Evolutionary conservation across 2,329 filamentous ascomycete species (phyloP), one percentile per base, ranked within the genome.

Genomic region (Chaetomium sp.): DNA sequence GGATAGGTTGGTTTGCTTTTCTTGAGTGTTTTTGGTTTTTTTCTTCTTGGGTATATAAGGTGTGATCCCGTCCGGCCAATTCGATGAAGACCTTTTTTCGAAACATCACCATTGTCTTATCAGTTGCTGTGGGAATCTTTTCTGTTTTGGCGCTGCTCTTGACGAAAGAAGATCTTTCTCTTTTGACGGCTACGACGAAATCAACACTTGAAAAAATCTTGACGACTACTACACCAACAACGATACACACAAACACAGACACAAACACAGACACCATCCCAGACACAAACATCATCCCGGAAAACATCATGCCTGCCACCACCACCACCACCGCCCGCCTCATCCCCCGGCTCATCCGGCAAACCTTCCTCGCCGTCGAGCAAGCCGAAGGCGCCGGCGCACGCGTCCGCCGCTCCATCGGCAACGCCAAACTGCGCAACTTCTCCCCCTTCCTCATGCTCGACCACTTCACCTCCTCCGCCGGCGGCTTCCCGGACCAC

Each of bases 361-460:
- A 91, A 73, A 84, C 87, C 62, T 91, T 96, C 72, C 79, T 90
- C 45, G 92, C 92, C 58, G 73, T 87, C 57, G 90, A 96, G 72
- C 89, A 95, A 71, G 77, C 88, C 34, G 92, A 97, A 71, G 92
- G 92, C 44, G 89, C 86, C 0, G 92, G 94, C 55, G 92, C 92
- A 5, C 81, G 85, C 59, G 92, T 97, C 11, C 84, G 92, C 60
- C 85, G 92, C 56, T 91, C 88, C 43, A 88, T 97, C 62, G 92
- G 92, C 63, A 95, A 90, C 1, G 80, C 88, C 5, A 80, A 87
- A 62, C 79, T 97, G 27, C 84, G 86, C 67, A 90, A 95, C 76
- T 87, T 97, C 71, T 89, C 86, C 11, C 94, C 92, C 0, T 96
- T 97, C 74, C 79, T 96, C 45, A 96, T 97, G 91, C 87, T 96